Evolutionary conservation across 2,329 filamentous ascomycete species (phyloP).

Genomic region (Aureobasidium sp.): DNA sequence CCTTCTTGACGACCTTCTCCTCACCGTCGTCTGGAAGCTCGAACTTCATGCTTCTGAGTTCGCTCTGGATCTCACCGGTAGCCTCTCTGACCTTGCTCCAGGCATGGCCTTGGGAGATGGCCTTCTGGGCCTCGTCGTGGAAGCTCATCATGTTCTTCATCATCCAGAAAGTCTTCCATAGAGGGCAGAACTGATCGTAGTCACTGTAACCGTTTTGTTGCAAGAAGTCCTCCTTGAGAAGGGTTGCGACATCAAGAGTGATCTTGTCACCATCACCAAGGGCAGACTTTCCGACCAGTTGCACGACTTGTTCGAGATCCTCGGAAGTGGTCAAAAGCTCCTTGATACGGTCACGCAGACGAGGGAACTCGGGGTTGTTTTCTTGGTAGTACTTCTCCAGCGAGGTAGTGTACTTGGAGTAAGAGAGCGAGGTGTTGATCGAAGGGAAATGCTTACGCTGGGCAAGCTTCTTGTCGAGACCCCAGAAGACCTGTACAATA

Average conservation of each 20-base stretch:
- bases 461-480: slow-evolving; percentile 98
- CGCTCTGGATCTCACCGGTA: slow-evolving; percentile 74
- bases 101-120: slow-evolving; percentile 77
- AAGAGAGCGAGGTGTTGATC: slow-evolving; percentile 89
- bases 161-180: slow-evolving; percentile 99
- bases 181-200: slow-evolving; percentile 97
- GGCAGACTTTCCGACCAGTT: slow-evolving; percentile 95
- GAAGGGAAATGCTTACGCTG: slow-evolving; percentile 99
- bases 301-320: slow-evolving; percentile 96
- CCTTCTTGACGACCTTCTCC: slow-evolving; percentile 75
- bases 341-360: slow-evolving; percentile 84
- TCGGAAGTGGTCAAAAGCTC: slow-evolving; percentile 91
- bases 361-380: slow-evolving; percentile 87
- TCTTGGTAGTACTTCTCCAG: slow-evolving; percentile 94
- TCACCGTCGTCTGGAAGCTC: slow-evolving; percentile 82
- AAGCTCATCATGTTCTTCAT: slow-evolving; percentile 99
- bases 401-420: slow-evolving; percentile 88
- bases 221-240: slow-evolving; percentile 97
- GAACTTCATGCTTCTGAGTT: slow-evolving; percentile 91
- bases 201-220: slow-evolving; percentile 99
- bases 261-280: slow-evolving; percentile 98
- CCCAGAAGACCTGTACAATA: slow-evolving; percentile 99
- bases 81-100: slow-evolving; percentile 92
- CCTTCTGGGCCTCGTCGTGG: slow-evolving; percentile 96
- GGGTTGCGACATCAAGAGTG: slow-evolving; percentile 78